These are phyloP conservation scores for Sporothrix mexicana DNA, from an alignment of 2,329 filamentous ascomycete genomes.

Conservation along the genomic window DNA sequence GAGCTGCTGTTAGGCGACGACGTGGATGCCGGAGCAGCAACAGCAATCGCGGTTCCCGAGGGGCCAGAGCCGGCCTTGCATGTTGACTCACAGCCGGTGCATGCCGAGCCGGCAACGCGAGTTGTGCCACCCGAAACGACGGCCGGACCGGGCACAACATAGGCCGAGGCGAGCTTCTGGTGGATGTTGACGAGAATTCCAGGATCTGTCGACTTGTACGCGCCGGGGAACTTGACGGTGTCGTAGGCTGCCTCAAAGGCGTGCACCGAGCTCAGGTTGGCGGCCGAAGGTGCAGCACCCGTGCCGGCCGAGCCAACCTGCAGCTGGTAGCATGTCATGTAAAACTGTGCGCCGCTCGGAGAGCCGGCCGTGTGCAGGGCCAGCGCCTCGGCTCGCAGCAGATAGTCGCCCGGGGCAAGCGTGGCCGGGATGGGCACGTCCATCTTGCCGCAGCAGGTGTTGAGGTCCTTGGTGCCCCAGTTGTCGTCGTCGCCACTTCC, in stretches of 20 bases:
- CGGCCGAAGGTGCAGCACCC: constrained; percentile 41
- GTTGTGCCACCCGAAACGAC: constrained; percentile 51
- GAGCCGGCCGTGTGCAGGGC: constrained; percentile 53
- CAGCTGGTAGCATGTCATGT: constrained; percentile 50
- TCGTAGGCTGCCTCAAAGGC: not conserved
- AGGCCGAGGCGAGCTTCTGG: constrained; percentile 45
- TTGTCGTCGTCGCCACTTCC: constrained; percentile 50
- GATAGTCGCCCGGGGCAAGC: constrained; percentile 49
- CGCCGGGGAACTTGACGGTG: constrained; percentile 50
- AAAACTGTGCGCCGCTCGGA: constrained; percentile 46
- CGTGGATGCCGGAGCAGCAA: constrained; percentile 26
- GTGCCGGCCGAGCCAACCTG: constrained; percentile 38
- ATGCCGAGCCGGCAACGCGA: constrained; percentile 49
- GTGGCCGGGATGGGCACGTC: constrained; percentile 46
- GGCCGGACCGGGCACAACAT: constrained; percentile 52
- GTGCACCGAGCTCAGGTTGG: constrained; percentile 39
- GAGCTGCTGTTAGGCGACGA: constrained; percentile 28
- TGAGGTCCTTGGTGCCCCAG: constrained; percentile 55
- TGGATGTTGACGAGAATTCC: constrained; percentile 58
- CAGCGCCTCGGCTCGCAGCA: constrained; percentile 56
- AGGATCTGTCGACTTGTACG: constrained; percentile 52
- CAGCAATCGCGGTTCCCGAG: constrained; percentile 35
- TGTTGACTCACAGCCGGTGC: constrained; percentile 50
- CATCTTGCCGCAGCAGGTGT: constrained; percentile 50
- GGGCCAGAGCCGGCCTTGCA: constrained; percentile 46